Conservation (phyloP, 2,329 filamentous ascomycete genomes). For the Lachnellula subtilissima region DNA sequence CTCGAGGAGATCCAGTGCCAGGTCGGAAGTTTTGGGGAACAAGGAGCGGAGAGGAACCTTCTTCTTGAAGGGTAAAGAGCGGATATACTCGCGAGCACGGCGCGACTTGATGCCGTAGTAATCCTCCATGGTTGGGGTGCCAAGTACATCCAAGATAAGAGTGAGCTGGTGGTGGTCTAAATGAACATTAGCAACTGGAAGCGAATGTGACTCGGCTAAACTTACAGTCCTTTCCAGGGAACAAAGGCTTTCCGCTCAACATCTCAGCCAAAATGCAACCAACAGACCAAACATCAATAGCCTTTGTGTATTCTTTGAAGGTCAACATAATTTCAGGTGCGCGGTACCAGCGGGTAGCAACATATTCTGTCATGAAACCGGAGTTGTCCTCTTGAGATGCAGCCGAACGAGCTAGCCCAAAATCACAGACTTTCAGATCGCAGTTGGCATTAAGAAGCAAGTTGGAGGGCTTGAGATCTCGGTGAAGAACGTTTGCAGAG, state of each 20-base stretch:
- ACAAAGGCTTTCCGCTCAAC: slow-evolving; percentile 95
- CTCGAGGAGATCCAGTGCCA: slow-evolving; percentile 89
- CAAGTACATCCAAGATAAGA: slow-evolving; percentile 92
- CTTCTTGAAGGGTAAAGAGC: slow-evolving; percentile 98
- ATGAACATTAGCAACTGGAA: slow-evolving; percentile 5
- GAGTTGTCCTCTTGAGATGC: slow-evolving; percentile 98
- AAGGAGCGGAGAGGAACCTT: slow-evolving; percentile 97
- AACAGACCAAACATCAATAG: slow-evolving; percentile 98
- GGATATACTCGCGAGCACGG: slow-evolving; percentile 94
- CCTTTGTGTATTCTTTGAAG: slow-evolving; percentile 99
- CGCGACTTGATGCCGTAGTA: slow-evolving; percentile 99
- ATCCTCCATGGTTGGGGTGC: slow-evolving; percentile 98
- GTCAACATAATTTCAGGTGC: slow-evolving; percentile 99
- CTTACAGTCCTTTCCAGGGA: slow-evolving; percentile 97
- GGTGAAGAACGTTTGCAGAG: slow-evolving; percentile 94
- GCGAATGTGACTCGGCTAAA: slow-evolving; percentile 21
- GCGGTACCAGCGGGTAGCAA: slow-evolving; percentile 97
- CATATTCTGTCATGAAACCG: slow-evolving; percentile 99
- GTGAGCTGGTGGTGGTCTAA: slow-evolving; percentile 96
- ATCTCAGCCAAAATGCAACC: slow-evolving; percentile 98
- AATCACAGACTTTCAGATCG: slow-evolving; percentile 98
- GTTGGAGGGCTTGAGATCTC: slow-evolving; percentile 96
- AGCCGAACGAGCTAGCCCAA: slow-evolving; percentile 89
- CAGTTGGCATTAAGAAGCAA: slow-evolving; percentile 96
- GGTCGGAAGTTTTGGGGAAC: slow-evolving; percentile 98